phyloP scores from a whole-genome alignment of 371 early-diverging fungal genomes.

The Zychaea mexicana region DNA sequence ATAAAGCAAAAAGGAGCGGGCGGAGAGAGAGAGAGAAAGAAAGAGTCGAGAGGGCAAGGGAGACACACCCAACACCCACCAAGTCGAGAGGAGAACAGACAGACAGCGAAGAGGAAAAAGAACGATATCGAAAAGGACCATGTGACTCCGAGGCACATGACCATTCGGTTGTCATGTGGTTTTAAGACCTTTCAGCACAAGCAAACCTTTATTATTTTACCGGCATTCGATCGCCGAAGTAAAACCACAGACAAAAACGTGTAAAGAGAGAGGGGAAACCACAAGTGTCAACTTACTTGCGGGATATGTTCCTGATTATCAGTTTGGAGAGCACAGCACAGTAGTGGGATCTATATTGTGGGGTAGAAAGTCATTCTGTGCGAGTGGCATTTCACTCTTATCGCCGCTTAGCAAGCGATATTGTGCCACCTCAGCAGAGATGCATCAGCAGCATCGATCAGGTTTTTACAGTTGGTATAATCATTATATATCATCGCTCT shows the following conservation, averaged over 20 bases:
- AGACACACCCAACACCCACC: no score
- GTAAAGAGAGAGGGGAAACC: not conserved
- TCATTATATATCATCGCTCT: not conserved
- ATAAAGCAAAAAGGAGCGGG: not conserved
- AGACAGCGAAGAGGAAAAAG: not conserved
- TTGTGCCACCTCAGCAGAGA: not conserved
- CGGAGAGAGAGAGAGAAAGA: not conserved
- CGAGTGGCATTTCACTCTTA: not conserved
- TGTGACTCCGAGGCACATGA: conserved; percentile 3
- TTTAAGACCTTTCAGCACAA: not conserved
- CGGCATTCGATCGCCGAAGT: not conserved
- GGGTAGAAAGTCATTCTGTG: no score
- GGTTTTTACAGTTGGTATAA: not conserved
- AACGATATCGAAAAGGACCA: not conserved
- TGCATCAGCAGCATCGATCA: not conserved
- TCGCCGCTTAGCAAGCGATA: not conserved
- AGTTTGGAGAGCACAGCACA: no score
- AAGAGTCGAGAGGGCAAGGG: not conserved
- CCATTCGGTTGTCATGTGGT: conserved; percentile 1
- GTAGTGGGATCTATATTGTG: no score
- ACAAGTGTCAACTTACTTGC: no score
- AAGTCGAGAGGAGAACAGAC: no score
- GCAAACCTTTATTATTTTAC: not conserved
- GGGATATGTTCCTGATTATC: no score
- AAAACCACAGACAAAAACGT: no score